Base-by-base conservation (phyloP, 192 early-diverging fungal genomes). In the Backusella circina region DNA sequence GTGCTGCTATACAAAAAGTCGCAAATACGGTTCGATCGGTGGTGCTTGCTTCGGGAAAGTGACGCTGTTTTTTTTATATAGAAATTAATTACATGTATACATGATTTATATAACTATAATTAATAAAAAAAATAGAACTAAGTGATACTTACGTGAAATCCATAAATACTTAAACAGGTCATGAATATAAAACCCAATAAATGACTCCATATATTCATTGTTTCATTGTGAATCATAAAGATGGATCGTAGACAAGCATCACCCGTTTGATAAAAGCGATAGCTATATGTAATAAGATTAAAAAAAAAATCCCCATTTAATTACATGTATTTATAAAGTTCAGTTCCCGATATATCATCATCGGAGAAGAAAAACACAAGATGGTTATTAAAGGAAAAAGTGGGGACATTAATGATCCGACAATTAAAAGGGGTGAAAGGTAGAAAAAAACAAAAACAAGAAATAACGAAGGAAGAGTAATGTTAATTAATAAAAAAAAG, bases 191-290 rank as follows among this genome's bases (percentile, higher is more conserved):
- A 79, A 9, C 82, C 82, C 16, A 83, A 13, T 18, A 83, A 64
- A 75, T 83, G 82, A 32, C 78, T 79, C 72, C 76, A 77, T 3
- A 83, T 83, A 66, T 83, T 83, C 50, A 83, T 67, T 33, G 82
- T 83, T 77, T 83, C 82, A 9, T 83, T 92, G 74, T 92, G 91
- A 67, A 90, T 57, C 51, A 83, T 84, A 67, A 92, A 91, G 71
- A 92, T 89, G 18, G 88, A 87, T 74, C 82, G 50, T 51, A 89
- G 81, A 73, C 88, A 91, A 38, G 83, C 79, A 31, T 79, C 74
- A 38, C 83, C 85, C 31, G 80, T 84, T 35, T 84, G 81, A 33
- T 82, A 78, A 77, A 88, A 89, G 0, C 89, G 89, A 41, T 90
- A 88, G 6, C 88, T 79, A 47, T 28, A 10, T 26, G 3, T 18